These are phyloP conservation scores for Candida glaebosa DNA, from an alignment of 805 yeast species.

Conservation along the genomic window DNA sequence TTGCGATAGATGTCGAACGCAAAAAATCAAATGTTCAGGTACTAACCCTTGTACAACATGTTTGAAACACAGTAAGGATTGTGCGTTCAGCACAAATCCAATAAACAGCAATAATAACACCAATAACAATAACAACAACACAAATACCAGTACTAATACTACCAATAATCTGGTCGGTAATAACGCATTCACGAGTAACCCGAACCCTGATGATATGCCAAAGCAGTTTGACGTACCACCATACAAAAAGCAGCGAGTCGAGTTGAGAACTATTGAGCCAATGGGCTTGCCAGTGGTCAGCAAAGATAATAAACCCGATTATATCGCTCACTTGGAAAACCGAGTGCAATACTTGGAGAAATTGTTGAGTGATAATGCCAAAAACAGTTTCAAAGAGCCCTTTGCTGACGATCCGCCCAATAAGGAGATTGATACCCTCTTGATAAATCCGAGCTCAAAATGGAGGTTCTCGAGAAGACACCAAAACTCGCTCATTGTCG, in stretches of 20 bases:
- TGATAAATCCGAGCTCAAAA: constrained; percentile 31
- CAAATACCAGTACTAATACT: not conserved
- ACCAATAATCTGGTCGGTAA: not conserved
- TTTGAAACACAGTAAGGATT: constrained; percentile 30
- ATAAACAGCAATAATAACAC: not conserved
- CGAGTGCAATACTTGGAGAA: constrained; percentile 38
- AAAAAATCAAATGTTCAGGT: constrained; percentile 58
- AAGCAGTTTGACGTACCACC: constrained; percentile 4
- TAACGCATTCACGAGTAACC: not conserved
- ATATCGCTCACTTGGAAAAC: constrained; percentile 36
- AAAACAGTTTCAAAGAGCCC: constrained; percentile 9
- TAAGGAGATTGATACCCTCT: constrained; percentile 15
- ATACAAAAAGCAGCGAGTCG: constrained; percentile 12
- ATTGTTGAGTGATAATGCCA: constrained; percentile 18
- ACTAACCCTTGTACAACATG: constrained; percentile 50
- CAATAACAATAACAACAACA: not conserved
- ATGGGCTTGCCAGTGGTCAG: constrained; percentile 18
- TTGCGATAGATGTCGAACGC: constrained; percentile 52
- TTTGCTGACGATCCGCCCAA: constrained; percentile 19
- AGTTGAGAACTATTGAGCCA: constrained; percentile 10
- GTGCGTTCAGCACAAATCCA: constrained; percentile 19
- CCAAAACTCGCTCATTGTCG: constrained; percentile 40
- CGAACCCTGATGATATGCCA: not conserved
- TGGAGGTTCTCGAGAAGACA: constrained; percentile 47
- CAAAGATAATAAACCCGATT: constrained; percentile 14